Percentiles rank a stretch among this genome's conserved stretches.
These are phyloP conservation scores for Deuterostichococcus epilithicus DNA, from an alignment of 139 green algal genomes.

Conservation along the genomic window DNA sequence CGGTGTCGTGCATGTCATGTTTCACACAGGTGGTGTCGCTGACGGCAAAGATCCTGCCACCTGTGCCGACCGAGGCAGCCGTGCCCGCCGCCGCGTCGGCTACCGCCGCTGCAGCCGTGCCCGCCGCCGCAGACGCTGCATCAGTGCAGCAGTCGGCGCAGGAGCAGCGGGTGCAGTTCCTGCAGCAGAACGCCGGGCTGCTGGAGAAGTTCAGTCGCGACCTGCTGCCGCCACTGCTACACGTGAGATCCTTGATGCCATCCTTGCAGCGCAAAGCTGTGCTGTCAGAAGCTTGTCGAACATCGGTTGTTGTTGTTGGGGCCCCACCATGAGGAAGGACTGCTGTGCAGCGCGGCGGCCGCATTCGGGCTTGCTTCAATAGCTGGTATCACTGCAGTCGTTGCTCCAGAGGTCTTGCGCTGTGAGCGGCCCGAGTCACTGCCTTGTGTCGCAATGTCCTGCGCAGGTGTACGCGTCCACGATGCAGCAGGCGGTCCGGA, in stretches of 20 bases:
- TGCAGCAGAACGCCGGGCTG: slow-evolving; percentile 54
- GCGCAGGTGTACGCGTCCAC: slow-evolving; percentile 53
- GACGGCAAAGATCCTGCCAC: slow-evolving; percentile 68
- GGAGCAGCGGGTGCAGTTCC: slow-evolving; percentile 24
- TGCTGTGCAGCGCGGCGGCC: no score
- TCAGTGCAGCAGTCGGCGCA: background rate
- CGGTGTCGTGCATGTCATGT: no score
- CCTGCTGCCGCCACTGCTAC: slow-evolving; percentile 76
- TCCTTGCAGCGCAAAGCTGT: background rate
- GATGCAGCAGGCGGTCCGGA: slow-evolving; percentile 57
- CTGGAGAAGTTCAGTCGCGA: slow-evolving; percentile 53
- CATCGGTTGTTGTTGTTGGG: no score
- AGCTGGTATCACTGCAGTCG: no score
- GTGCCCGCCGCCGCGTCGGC: slow-evolving; percentile 19
- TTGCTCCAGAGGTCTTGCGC: no score
- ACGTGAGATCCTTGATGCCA: slow-evolving; percentile 24
- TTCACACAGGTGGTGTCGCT: slow-evolving; percentile 64
- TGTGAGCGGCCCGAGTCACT: no score
- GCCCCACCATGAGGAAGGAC: no score
- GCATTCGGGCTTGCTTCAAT: no score
- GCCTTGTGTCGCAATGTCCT: no score
- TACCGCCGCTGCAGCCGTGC: background rate
- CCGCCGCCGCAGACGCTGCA: background rate
- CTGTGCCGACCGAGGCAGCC: slow-evolving; percentile 54
- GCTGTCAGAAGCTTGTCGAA: no score